Evolutionary conservation across 2,329 filamentous ascomycete genomes (phyloP).

Genomic region (Penicillium sp.): DNA sequence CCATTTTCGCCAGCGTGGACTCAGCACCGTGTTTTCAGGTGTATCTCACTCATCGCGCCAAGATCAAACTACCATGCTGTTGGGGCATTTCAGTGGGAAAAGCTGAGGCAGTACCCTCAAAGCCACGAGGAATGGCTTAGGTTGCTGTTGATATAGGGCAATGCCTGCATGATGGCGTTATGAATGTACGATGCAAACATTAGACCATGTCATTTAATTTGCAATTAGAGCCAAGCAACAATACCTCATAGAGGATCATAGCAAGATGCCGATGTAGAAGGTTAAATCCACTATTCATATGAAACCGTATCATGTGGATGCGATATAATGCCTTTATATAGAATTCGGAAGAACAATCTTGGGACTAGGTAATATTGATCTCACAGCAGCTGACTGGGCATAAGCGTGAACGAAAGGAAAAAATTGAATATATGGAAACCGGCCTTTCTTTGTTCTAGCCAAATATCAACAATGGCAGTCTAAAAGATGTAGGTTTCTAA

Average conservation of each 20-base stretch:
- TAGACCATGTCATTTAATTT: slow-evolving; percentile 5
- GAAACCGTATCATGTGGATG: background rate
- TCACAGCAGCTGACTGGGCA: background rate
- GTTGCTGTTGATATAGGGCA: background rate
- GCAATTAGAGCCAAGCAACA: background rate
- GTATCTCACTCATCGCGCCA: background rate
- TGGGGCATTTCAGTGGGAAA: background rate
- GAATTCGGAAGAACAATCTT: background rate
- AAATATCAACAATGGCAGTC: background rate
- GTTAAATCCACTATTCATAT: background rate
- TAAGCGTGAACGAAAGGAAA: background rate
- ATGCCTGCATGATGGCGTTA: slow-evolving; percentile 2
- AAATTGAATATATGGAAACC: background rate
- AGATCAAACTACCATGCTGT: background rate
- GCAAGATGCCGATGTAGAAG: background rate
- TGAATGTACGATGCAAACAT: slow-evolving; percentile 6
- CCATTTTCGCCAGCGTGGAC: background rate
- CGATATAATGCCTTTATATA: background rate
- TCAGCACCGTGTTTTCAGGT: background rate
- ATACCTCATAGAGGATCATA: background rate
- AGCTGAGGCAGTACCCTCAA: background rate
- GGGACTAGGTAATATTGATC: background rate
- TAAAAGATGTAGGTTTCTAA: background rate
- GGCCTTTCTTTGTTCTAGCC: background rate
- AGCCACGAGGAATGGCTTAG: background rate